These are phyloP conservation scores for Phytophthora chlamydospora DNA, from an alignment of 352 stramenopile genomes.

Conservation along the genomic window DNA sequence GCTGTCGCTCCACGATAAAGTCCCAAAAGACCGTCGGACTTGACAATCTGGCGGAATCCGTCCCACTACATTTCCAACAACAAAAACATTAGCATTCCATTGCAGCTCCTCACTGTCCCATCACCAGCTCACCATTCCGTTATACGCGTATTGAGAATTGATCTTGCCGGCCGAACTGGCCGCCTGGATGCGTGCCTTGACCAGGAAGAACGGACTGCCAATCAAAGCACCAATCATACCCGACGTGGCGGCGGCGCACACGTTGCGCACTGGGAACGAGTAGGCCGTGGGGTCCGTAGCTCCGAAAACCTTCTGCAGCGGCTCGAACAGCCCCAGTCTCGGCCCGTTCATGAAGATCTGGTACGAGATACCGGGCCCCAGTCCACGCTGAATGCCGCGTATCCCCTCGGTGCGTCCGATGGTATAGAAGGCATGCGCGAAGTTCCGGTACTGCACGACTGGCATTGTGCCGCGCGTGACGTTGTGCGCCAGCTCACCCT, in stretches of 20 bases:
- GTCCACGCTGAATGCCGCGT: slow-evolving; percentile 77
- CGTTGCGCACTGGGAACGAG: slow-evolving; percentile 79
- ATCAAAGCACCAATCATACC: slow-evolving; percentile 78
- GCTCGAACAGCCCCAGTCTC: slow-evolving; percentile 79
- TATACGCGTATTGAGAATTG: slow-evolving; percentile 87
- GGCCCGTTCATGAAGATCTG: slow-evolving; percentile 87
- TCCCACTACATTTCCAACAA: slow-evolving; percentile 56
- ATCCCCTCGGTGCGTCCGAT: slow-evolving; percentile 81
- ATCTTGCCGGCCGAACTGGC: slow-evolving; percentile 74
- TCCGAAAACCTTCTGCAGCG: slow-evolving; percentile 79
- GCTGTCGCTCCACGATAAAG: slow-evolving; percentile 79
- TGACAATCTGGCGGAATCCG: slow-evolving; percentile 78
- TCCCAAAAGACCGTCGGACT: slow-evolving; percentile 67
- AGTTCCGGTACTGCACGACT: slow-evolving; percentile 82
- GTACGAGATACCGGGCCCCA: slow-evolving; percentile 81
- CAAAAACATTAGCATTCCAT: slow-evolving; percentile 7
- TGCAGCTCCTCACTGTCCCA: not conserved
- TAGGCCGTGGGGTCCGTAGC: slow-evolving; percentile 78
- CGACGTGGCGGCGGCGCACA: slow-evolving; percentile 74
- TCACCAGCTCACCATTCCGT: slow-evolving; percentile 61
- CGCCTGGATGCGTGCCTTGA: slow-evolving; percentile 87
- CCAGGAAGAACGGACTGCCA: slow-evolving; percentile 86
- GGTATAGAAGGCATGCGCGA: slow-evolving; percentile 86
- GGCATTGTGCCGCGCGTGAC: slow-evolving; percentile 38
- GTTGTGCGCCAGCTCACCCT: slow-evolving; percentile 77